Conservation (phyloP, 768 basidiomycete genomes). For the Russula earlei region DNA sequence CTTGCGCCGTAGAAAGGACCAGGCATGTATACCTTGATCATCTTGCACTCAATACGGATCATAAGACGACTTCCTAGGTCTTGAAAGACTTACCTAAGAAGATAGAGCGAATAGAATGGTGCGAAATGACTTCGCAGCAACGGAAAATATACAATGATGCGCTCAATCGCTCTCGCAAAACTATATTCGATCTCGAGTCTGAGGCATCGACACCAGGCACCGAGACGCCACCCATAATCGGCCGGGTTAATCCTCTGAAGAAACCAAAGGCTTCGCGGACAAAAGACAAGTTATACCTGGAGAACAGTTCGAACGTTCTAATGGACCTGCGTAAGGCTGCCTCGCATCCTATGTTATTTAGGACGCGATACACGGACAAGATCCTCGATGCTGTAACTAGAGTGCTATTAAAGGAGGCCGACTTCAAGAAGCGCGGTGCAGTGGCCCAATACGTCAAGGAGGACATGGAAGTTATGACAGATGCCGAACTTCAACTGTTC, state of each 20-base stretch:
- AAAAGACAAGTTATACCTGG: slow-evolving; percentile 60
- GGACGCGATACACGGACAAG: slow-evolving; percentile 72
- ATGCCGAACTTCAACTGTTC: slow-evolving; percentile 87
- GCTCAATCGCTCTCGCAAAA: slow-evolving; percentile 75
- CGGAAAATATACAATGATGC: slow-evolving; percentile 77
- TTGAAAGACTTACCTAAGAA: slow-evolving; percentile 90
- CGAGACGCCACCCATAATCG: slow-evolving; percentile 26
- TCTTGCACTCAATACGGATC: not conserved
- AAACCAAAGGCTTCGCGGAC: slow-evolving; percentile 36
- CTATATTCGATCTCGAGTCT: slow-evolving; percentile 45
- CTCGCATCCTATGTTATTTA: slow-evolving; percentile 93
- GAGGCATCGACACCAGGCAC: slow-evolving; percentile 24
- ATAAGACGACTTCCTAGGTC: slow-evolving; percentile 40
- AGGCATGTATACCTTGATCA: slow-evolving; percentile 36
- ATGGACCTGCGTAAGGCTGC: slow-evolving; percentile 98
- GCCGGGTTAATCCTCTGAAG: slow-evolving; percentile 33
- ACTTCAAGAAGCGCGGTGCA: slow-evolving; percentile 78
- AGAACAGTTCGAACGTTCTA: slow-evolving; percentile 86
- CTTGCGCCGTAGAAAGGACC: slow-evolving; percentile 91
- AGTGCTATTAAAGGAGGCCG: slow-evolving; percentile 80
- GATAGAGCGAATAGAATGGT: slow-evolving; percentile 90
- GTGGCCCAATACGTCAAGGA: slow-evolving; percentile 84
- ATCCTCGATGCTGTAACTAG: slow-evolving; percentile 66
- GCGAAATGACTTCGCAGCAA: slow-evolving; percentile 83
- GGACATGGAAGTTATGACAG: slow-evolving; percentile 98